Percentiles rank a stretch among this genome's conserved stretches.
phyloP scores from a whole-genome alignment of 495 filamentous ascomycete genomes.

The Penicillium paradoxum region DNA sequence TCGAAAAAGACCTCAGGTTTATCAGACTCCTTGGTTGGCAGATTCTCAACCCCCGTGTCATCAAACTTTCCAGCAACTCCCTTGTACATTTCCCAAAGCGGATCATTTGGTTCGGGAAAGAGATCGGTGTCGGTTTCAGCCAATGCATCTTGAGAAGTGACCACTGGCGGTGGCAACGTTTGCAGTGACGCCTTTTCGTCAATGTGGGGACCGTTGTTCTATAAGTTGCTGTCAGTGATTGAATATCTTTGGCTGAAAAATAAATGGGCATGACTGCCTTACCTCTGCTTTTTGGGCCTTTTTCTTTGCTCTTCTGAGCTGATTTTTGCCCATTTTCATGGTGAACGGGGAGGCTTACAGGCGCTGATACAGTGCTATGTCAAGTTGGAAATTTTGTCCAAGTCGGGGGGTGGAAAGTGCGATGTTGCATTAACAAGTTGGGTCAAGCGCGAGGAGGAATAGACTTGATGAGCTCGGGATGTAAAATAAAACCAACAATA shows the following conservation, averaged over 20 bases:
- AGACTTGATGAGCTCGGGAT: background rate
- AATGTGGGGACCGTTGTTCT: background rate
- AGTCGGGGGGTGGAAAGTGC: too few relatives aligned
- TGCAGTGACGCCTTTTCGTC: conserved; percentile 1
- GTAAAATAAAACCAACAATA: background rate
- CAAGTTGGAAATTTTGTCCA: background rate
- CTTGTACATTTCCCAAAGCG: conserved; percentile 78
- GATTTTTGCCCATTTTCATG: conserved; percentile 74
- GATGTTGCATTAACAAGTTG: background rate
- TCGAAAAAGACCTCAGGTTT: conserved; percentile 85
- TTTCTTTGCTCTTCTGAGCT: conserved; percentile 80
- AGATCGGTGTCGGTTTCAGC: conserved; percentile 29
- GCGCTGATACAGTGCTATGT: background rate
- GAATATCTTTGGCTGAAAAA: background rate
- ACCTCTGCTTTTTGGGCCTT: conserved; percentile 65
- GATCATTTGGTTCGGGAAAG: conserved; percentile 60
- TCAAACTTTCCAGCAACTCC: conserved; percentile 71
- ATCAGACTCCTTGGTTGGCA: conserved; percentile 60
- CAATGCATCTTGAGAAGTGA: conserved; percentile 22
- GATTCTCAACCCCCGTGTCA: conserved; percentile 52
- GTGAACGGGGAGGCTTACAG: background rate
- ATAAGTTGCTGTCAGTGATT: conserved; percentile 12
- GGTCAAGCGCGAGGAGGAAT: background rate
- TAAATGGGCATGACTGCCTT: background rate
- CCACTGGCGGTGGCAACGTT: conserved; percentile 1